Conservation (phyloP, 768 basidiomycete genomes). For the Collybiopsis confluens region DNA sequence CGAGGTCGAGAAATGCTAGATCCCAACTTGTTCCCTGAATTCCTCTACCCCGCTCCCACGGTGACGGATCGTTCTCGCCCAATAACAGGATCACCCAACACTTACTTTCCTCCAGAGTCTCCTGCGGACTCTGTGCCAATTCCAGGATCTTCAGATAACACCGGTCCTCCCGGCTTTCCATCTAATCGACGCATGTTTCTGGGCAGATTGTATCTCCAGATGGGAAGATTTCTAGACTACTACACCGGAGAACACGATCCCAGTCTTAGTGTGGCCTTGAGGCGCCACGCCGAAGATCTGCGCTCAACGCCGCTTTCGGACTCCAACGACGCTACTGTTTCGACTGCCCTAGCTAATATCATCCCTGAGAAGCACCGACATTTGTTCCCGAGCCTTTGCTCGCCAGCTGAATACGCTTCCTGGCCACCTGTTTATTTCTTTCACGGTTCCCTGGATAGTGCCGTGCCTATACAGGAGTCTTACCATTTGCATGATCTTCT, state of each 20-base stretch:
- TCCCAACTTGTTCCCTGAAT: not conserved
- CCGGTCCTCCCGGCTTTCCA: constrained; percentile 45
- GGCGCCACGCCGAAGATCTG: constrained; percentile 17
- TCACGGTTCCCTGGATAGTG: constrained; percentile 6
- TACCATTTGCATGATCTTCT: constrained; percentile 21
- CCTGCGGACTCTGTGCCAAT: not conserved
- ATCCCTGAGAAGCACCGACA: constrained; percentile 30
- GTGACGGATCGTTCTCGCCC: not conserved
- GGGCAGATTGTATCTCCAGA: constrained; percentile 53
- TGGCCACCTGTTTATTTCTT: constrained; percentile 11
- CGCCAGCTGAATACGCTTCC: constrained; percentile 20
- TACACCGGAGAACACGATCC: constrained; percentile 43
- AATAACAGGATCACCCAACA: constrained; percentile 5
- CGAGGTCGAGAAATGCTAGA: constrained; percentile 6
- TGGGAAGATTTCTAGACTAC: constrained; percentile 55
- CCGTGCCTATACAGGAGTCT: constrained; percentile 22
- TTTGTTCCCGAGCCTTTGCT: constrained; percentile 46
- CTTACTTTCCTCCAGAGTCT: constrained; percentile 4
- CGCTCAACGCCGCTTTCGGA: constrained; percentile 3
- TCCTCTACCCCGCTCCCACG: not conserved
- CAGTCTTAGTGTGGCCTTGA: constrained; percentile 44
- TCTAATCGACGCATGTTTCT: constrained; percentile 61
- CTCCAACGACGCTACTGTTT: not conserved
- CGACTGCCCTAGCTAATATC: constrained; percentile 11
- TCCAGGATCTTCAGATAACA: not conserved